Conservation (phyloP, 2,329 filamentous ascomycete genomes). For the Ascosphaera pollenicola region DNA sequence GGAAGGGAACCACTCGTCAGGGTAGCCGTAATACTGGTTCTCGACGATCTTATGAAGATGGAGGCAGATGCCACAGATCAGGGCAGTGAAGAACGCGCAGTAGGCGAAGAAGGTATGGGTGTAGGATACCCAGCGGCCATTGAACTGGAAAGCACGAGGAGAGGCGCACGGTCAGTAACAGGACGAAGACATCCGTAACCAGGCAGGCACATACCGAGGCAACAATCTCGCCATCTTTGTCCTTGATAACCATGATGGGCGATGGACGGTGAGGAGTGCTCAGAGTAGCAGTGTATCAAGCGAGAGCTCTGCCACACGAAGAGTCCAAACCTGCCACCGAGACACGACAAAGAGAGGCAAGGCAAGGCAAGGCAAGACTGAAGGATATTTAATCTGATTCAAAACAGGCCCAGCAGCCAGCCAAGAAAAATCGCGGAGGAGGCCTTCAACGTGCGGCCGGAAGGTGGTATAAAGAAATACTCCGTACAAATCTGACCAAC, state of each 20-base stretch:
- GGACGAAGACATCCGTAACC: constrained; percentile 1
- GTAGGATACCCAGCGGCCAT: constrained; percentile 79
- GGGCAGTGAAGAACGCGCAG: constrained; percentile 60
- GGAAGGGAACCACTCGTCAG: constrained; percentile 89
- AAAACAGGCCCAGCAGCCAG: too few species aligned
- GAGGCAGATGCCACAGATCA: constrained; percentile 56
- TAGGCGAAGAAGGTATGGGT: constrained; percentile 70
- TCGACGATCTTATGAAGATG: constrained; percentile 96
- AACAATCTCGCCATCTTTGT: constrained; percentile 39
- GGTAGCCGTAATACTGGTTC: constrained; percentile 90
- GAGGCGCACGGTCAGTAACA: constrained; percentile 3
- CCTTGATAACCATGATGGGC: constrained; percentile 41
- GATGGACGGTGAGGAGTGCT: too few species aligned
- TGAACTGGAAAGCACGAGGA: constrained; percentile 31
- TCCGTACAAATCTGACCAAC: too few species aligned
- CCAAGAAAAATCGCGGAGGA: too few species aligned
- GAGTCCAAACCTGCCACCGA: too few species aligned
- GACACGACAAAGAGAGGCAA: too few species aligned
- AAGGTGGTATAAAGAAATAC: too few species aligned
- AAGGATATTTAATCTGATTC: too few species aligned
- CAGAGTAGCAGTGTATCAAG: too few species aligned
- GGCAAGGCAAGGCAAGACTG: too few species aligned
- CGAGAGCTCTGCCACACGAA: too few species aligned
- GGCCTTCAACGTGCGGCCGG: too few species aligned
- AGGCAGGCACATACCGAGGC: constrained; percentile 27